Percentiles rank a stretch among this genome's conserved stretches.
Evolutionary conservation across 495 filamentous ascomycete genomes (phyloP).

Genomic region (Endocarpon pusillum): DNA sequence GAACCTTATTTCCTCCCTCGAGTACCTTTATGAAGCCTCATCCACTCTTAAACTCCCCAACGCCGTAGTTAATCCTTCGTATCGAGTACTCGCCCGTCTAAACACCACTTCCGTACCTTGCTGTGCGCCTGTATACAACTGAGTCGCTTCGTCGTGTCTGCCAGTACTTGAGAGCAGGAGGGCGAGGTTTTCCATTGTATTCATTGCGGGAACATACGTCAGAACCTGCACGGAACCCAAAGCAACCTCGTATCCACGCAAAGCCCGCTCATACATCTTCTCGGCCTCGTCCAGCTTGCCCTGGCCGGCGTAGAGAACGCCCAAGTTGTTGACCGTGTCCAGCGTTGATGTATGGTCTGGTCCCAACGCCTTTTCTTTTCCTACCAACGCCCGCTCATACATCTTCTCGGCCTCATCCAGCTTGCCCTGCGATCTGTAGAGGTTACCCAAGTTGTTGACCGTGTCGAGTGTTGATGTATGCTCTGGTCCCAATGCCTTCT

Average conservation of each 20-base stretch:
- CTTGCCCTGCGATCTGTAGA: conserved; percentile 21
- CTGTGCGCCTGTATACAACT: conserved; percentile 12
- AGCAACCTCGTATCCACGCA: conserved; percentile 15
- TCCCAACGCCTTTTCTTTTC: conserved; percentile 4
- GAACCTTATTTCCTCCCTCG: too few species aligned
- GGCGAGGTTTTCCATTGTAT: conserved; percentile 6
- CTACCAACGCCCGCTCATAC: conserved; percentile 16
- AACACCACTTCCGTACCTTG: conserved; percentile 15
- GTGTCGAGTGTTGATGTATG: conserved; percentile 16
- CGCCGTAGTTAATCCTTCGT: neutral
- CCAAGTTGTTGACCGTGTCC: conserved; percentile 16
- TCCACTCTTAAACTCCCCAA: neutral
- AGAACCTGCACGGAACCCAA: conserved; percentile 10
- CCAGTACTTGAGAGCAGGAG: conserved; percentile 3
- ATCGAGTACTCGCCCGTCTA: conserved; percentile 2
- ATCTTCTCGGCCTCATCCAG: conserved; percentile 21
- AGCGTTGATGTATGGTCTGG: conserved; percentile 24
- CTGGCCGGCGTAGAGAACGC: conserved; percentile 11
- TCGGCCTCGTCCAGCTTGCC: conserved; percentile 17
- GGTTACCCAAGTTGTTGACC: conserved; percentile 19
- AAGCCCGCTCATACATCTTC: conserved; percentile 15
- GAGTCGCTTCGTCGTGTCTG: conserved; percentile 8
- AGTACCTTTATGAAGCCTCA: too few species aligned
- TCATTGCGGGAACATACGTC: conserved; percentile 8
- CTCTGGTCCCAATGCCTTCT: conserved; percentile 17